phyloP scores from a whole-genome alignment of 371 early-diverging fungal genomes.

The Rhizopus delemar region DNA sequence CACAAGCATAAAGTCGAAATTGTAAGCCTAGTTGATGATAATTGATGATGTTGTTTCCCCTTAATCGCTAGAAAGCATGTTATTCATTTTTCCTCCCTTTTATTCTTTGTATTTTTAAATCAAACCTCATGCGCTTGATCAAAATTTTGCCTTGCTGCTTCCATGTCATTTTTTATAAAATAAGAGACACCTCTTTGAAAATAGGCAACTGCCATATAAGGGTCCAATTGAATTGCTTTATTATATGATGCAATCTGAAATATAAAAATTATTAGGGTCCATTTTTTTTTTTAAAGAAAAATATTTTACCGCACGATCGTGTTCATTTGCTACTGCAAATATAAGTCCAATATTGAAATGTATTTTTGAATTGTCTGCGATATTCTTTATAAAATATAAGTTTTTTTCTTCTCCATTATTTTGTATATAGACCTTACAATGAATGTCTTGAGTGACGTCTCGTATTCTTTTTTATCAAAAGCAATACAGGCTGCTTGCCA shows the following conservation, averaged over 20 bases:
- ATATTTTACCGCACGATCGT: conserved; percentile 71
- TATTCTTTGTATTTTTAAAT: neutral
- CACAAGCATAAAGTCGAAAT: conserved; percentile 84
- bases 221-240: conserved; percentile 77
- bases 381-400: conserved; percentile 29
- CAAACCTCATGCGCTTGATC: conserved; percentile 59
- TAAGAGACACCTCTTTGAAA: conserved; percentile 89
- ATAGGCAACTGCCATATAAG: conserved; percentile 88
- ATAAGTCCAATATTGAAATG: conserved; percentile 93
- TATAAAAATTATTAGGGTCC: conserved; percentile 1
- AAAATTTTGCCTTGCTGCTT: conserved; percentile 74
- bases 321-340: conserved; percentile 70
- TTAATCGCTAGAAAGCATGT: conserved; percentile 56
- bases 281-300: neutral
- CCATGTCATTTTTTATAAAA: conserved; percentile 63
- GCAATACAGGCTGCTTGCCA: conserved; percentile 52
- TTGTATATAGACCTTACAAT: conserved; percentile 31
- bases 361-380: conserved; percentile 91
- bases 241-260: conserved; percentile 70
- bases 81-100: neutral
- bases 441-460: conserved; percentile 39
- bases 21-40: conserved; percentile 92
- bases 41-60: conserved; percentile 89
- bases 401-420: neutral
- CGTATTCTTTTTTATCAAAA: conserved; percentile 46